Evolutionary conservation across 1,139 yeast genomes (phyloP).

Genomic region (Debaryomyces sp.): DNA sequence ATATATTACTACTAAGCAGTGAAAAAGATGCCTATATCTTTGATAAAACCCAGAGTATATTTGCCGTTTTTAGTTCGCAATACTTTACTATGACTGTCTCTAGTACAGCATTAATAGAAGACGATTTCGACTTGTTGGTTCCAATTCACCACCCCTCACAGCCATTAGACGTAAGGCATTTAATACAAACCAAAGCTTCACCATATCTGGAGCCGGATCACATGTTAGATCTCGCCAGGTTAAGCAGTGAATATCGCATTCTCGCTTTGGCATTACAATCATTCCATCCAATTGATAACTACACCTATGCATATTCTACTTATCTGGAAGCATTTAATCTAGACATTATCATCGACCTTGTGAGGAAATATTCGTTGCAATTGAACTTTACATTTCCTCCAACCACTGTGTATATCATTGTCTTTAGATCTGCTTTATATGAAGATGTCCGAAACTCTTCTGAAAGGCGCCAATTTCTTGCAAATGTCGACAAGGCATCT

Average conservation of each 20-base stretch:
- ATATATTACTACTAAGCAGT: neutral
- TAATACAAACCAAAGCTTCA: conserved; percentile 22
- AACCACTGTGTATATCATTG: conserved; percentile 28
- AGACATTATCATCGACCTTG: conserved; percentile 18
- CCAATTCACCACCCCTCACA: conserved; percentile 8
- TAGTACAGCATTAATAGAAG: conserved; percentile 15
- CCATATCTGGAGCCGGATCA: conserved; percentile 31
- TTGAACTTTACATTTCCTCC: conserved; percentile 16
- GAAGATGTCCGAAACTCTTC: conserved; percentile 24
- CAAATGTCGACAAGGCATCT: conserved; percentile 27
- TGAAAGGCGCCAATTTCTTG: conserved; percentile 24
- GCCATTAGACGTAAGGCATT: neutral
- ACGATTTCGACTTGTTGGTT: conserved; percentile 12
- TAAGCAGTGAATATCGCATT: conserved; percentile 21
- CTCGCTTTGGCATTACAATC: conserved; percentile 31
- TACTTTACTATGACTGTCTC: neutral
- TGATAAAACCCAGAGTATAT: neutral
- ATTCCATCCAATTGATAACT: conserved; percentile 17
- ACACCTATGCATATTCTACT: conserved; percentile 22
- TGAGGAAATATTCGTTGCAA: conserved; percentile 17
- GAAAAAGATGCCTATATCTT: neutral
- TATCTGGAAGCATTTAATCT: conserved; percentile 30
- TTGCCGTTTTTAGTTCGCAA: neutral
- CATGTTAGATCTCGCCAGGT: conserved; percentile 21
- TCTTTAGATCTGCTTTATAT: conserved; percentile 29